Percentiles rank a stretch among this genome's conserved stretches.
Conservation (phyloP, 768 basidiomycete genomes). For the Hydnum rufescens region DNA sequence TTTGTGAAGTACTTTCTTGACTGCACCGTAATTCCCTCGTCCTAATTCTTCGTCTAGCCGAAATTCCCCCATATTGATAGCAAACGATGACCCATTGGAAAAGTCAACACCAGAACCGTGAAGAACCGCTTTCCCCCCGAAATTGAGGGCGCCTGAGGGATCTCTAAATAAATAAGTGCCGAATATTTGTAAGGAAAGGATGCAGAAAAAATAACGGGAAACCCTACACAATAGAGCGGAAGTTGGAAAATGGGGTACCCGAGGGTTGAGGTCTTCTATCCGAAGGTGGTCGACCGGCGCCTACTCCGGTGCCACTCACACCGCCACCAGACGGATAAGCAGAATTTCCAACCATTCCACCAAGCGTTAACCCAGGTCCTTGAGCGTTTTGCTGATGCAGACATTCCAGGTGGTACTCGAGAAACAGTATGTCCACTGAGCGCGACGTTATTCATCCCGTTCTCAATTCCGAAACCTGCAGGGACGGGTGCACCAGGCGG, state of each 20-base stretch:
- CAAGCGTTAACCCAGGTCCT: constrained; percentile 31
- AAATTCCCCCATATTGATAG: constrained; percentile 89
- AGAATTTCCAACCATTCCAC: constrained; percentile 30
- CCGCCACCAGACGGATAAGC: constrained; percentile 21
- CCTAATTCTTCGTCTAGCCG: constrained; percentile 85
- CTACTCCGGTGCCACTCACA: constrained; percentile 46
- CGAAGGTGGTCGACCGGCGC: constrained; percentile 35
- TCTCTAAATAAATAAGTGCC: constrained; percentile 32
- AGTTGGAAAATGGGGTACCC: constrained; percentile 75
- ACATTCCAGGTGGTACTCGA: constrained; percentile 5
- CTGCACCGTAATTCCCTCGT: constrained; percentile 92
- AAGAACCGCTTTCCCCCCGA: constrained; percentile 79
- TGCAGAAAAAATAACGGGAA: constrained; percentile 7
- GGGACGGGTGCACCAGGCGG: neutral
- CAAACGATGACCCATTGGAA: constrained; percentile 71
- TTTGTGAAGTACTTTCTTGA: constrained; percentile 84
- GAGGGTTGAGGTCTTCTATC: constrained; percentile 16
- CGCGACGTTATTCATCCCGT: neutral
- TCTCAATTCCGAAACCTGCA: neutral
- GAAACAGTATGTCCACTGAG: neutral
- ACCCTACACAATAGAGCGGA: constrained; percentile 81
- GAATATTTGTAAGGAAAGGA: constrained; percentile 6
- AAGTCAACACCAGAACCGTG: constrained; percentile 82
- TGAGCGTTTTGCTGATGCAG: constrained; percentile 20
- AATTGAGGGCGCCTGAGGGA: constrained; percentile 89